A percentile compares a stretch with the other conserved stretches of the same genome.
phyloP scores from a whole-genome alignment of 2,329 filamentous ascomycete genomes.

The Venturia carpophila region DNA sequence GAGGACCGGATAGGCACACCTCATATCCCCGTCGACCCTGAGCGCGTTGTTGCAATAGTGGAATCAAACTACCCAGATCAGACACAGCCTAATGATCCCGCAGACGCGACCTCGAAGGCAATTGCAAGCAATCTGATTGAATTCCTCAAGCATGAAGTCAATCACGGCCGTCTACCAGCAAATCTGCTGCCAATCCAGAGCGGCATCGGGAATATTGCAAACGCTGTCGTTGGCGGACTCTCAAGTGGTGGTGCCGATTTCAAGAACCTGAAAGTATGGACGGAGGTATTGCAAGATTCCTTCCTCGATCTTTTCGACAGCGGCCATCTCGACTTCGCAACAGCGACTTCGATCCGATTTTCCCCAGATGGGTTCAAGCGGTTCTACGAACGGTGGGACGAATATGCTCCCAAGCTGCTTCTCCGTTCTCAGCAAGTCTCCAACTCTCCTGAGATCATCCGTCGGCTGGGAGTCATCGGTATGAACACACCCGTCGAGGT shows the following conservation, averaged over 20 bases:
- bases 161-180: constrained; percentile 64
- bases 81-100: constrained; percentile 65
- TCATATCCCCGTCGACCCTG: constrained; percentile 75
- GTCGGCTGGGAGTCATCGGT: constrained; percentile 76
- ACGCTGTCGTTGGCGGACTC: constrained; percentile 80
- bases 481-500: constrained; percentile 96
- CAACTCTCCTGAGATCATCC: constrained; percentile 86
- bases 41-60: constrained; percentile 76
- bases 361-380: constrained; percentile 84
- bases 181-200: constrained; percentile 77
- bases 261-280: constrained; percentile 85
- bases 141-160: constrained; percentile 78
- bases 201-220: constrained; percentile 88
- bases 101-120: constrained; percentile 61
- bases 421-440: constrained; percentile 82
- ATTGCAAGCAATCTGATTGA: constrained; percentile 79
- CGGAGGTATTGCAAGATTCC: constrained; percentile 84
- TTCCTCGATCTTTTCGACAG: constrained; percentile 90
- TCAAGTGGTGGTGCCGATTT: constrained; percentile 65
- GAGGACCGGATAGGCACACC: constrained; percentile 80
- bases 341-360: constrained; percentile 83
- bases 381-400: constrained; percentile 80
- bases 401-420: constrained; percentile 72
- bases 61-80: constrained; percentile 78
- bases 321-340: constrained; percentile 80